Conservation (phyloP, 495 filamentous ascomycete genomes). For the Clohesyomyces aquaticus region DNA sequence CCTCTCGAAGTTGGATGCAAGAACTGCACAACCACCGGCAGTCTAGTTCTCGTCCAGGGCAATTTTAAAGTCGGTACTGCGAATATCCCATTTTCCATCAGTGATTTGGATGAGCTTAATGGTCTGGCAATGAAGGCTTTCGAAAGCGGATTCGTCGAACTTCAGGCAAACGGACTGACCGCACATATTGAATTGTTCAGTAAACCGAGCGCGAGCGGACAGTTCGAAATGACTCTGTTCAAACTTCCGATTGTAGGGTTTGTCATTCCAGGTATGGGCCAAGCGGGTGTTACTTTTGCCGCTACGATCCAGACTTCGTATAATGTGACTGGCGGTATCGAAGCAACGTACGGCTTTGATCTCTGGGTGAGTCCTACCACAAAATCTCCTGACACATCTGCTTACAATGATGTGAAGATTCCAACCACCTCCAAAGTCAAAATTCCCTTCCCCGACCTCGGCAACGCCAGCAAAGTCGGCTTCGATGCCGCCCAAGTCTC, state of each 20-base stretch:
- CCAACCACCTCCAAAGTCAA: slow-evolving; percentile 28
- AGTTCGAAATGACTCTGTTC: slow-evolving; percentile 13
- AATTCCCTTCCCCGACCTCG: slow-evolving; percentile 25
- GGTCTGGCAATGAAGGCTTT: slow-evolving; percentile 8
- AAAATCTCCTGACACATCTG: background rate
- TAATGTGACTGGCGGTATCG: slow-evolving; percentile 16
- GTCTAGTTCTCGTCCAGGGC: slow-evolving; percentile 18
- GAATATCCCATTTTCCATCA: slow-evolving; percentile 5
- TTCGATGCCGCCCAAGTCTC: slow-evolving; percentile 20
- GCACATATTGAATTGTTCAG: slow-evolving; percentile 32
- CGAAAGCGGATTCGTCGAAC: slow-evolving; percentile 25
- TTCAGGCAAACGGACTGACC: slow-evolving; percentile 18
- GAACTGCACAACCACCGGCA: slow-evolving; percentile 32
- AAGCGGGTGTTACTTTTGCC: slow-evolving; percentile 31
- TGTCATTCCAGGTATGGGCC: slow-evolving; percentile 31
- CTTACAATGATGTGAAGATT: slow-evolving; percentile 16
- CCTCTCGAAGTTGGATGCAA: slow-evolving; percentile 33
- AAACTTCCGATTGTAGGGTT: slow-evolving; percentile 31
- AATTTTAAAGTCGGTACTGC: slow-evolving; percentile 27
- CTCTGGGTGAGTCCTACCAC: slow-evolving; percentile 12
- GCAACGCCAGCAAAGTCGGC: slow-evolving; percentile 17
- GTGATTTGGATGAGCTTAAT: slow-evolving; percentile 2
- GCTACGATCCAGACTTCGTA: slow-evolving; percentile 11
- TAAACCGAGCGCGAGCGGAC: slow-evolving; percentile 14
- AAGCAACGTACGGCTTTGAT: slow-evolving; percentile 36